These are phyloP conservation scores for Hamigera avellanea DNA, from an alignment of 495 filamentous ascomycete genomes.

Conservation along the genomic window DNA sequence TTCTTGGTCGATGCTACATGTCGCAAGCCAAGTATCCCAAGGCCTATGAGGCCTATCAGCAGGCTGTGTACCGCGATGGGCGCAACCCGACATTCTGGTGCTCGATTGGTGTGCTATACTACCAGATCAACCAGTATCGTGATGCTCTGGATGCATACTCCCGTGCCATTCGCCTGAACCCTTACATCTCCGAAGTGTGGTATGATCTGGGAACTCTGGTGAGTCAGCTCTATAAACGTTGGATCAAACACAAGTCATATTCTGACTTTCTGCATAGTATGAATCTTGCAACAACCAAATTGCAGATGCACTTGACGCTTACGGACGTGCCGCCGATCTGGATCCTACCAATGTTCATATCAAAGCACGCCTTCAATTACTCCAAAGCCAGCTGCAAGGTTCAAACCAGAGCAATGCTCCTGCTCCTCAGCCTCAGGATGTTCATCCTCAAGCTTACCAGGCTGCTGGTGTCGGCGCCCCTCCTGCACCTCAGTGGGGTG, in stretches of 20 bases:
- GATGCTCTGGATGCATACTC: slow-evolving; percentile 98
- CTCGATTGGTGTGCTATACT: slow-evolving; percentile 98
- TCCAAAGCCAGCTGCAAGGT: slow-evolving; percentile 65
- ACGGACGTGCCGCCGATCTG: slow-evolving; percentile 86
- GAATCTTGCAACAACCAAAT: slow-evolving; percentile 99
- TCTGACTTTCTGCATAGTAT: slow-evolving; percentile 45
- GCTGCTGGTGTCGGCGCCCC: slow-evolving; percentile 55
- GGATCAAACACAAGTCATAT: neutral
- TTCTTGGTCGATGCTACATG: slow-evolving; percentile 98
- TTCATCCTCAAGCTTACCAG: slow-evolving; percentile 79
- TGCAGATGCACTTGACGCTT: slow-evolving; percentile 89
- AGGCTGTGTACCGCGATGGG: slow-evolving; percentile 96
- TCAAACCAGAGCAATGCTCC: slow-evolving; percentile 55
- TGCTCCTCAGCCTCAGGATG: slow-evolving; percentile 68
- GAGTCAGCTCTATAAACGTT: slow-evolving; percentile 37
- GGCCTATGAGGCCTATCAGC: slow-evolving; percentile 97
- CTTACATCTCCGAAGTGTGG: slow-evolving; percentile 99
- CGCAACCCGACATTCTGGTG: slow-evolving; percentile 99
- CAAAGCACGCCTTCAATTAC: slow-evolving; percentile 82
- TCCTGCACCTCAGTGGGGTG: slow-evolving; percentile 79
- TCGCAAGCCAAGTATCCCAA: slow-evolving; percentile 98
- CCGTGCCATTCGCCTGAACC: slow-evolving; percentile 92
- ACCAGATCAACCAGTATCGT: slow-evolving; percentile 99
- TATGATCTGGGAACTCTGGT: slow-evolving; percentile 96
- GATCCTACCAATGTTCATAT: slow-evolving; percentile 92